Percentiles rank a stretch among this genome's conserved stretches.
Evolutionary conservation across 2,329 filamentous ascomycete genomes (phyloP).

Genomic region (Hypomyces perniciosus): DNA sequence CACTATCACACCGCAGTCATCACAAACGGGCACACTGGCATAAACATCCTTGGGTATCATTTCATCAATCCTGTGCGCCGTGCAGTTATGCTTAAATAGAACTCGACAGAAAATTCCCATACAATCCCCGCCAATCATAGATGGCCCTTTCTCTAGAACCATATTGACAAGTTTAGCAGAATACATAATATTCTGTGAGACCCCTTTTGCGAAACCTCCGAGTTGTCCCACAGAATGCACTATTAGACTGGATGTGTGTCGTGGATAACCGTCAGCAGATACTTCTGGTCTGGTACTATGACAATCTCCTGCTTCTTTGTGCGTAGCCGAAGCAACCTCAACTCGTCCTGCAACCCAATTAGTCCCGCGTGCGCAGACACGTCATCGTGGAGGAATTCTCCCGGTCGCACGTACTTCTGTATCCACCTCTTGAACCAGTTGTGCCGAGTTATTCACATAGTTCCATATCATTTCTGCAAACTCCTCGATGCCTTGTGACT

Average conservation of each 20-base stretch:
- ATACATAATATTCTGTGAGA: not conserved
- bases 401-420: slow-evolving; percentile 48
- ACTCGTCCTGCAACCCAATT: slow-evolving; percentile 53
- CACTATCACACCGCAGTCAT: not conserved
- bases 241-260: slow-evolving; percentile 51
- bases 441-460: slow-evolving; percentile 64
- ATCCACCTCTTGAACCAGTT: slow-evolving; percentile 66
- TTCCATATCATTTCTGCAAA: slow-evolving; percentile 71
- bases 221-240: not conserved
- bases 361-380: not conserved
- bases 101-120: slow-evolving; percentile 2
- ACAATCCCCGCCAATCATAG: not conserved
- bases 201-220: not conserved
- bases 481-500: slow-evolving; percentile 60
- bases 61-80: slow-evolving; percentile 13
- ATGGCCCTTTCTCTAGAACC: not conserved
- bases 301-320: slow-evolving; percentile 84
- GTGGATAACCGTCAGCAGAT: slow-evolving; percentile 72
- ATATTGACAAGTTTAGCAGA: not conserved
- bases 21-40: not conserved
- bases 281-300: slow-evolving; percentile 75
- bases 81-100: slow-evolving; percentile 13
- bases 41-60: slow-evolving; percentile 8
- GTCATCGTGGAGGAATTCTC: not conserved
- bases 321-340: slow-evolving; percentile 68